Evolutionary conservation across 257 asterid genomes (phyloP), one percentile per base, ranked within the genome.

Genomic region (Ocimum tenuiflorum): DNA sequence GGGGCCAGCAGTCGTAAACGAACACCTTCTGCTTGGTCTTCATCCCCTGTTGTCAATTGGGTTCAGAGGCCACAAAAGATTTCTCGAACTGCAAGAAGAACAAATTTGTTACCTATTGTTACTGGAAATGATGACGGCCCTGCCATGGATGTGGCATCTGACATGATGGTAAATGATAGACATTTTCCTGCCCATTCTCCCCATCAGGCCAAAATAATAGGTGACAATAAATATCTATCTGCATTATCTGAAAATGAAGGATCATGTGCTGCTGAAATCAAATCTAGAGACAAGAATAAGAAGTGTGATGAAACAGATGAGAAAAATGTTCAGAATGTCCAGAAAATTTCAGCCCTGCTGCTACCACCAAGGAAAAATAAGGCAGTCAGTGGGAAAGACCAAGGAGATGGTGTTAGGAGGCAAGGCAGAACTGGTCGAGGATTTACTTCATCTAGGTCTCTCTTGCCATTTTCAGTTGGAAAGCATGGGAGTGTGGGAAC

Each of bases 341-440:
- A 85, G 77, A 86, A 88, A 78, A 82, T 86, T 77, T 88, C 98
- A 67, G 79, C 86, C 62, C 65, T 86, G 68, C 85, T 83, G 77
- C 80, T 86, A 75, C 95, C 94, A 38, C 95, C 95, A 20, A 86
- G 89, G 69, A 91, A 86, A 80, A 88, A 75, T 74, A 88, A 86
- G 85, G 70, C 81, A 42, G 73, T 46, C 36, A 73, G 68, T 65
- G 87, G 82, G 73, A 87, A 83, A 11, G 84, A 77, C 68, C 79
- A 54, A 8, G 84, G 86, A 65, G 96, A 85, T 78, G 92, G 92
- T 63, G 82, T 91, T 68, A 83, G 84, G 77, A 79, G 91, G 71
- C 95, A 86, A 81, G 98, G 98, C 69, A 83, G 96, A 79, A 85
- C 89, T 53, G 90, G 91, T 33, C 84, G 96, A 65, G 88, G 86